A percentile compares a stretch with the other conserved stretches of the same genome.
phyloP scores from a whole-genome alignment of 257 asterid species.

The Solanum medicagineum region DNA sequence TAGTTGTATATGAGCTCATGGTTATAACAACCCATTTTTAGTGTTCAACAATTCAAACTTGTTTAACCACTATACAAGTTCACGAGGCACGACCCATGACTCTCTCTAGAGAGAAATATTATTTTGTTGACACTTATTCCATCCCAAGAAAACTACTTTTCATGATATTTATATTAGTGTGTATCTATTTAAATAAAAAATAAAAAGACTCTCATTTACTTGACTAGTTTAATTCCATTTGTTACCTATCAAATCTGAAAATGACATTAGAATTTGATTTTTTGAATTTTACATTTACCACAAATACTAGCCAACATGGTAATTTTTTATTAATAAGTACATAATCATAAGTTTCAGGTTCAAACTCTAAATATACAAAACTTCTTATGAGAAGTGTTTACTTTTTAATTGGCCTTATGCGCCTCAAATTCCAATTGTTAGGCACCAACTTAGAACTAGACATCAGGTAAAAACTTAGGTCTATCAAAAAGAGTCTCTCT shows the following conservation, averaged over 20 bases:
- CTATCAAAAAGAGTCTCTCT: no score
- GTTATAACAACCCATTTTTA: background rate
- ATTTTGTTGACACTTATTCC: background rate
- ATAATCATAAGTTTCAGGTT: no score
- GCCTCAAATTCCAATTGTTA: no score
- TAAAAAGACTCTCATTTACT: background rate
- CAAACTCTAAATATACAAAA: background rate
- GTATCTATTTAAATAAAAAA: background rate
- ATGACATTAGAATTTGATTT: background rate
- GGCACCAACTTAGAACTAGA: no score
- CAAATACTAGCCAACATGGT: background rate
- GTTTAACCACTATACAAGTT: background rate
- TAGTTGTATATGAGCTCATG: background rate
- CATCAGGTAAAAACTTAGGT: no score
- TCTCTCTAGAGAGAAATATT: background rate
- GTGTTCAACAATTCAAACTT: background rate
- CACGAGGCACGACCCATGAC: background rate
- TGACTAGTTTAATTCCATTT: background rate
- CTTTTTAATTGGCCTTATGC: no score
- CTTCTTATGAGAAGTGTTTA: no score
- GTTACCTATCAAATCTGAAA: background rate
- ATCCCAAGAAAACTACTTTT: background rate
- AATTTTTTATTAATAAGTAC: no score
- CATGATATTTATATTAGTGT: background rate
- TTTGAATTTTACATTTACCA: background rate